Evolutionary conservation across 202 grass and related monocot species (phyloP).

Genomic region (Elaeis oleifera): DNA sequence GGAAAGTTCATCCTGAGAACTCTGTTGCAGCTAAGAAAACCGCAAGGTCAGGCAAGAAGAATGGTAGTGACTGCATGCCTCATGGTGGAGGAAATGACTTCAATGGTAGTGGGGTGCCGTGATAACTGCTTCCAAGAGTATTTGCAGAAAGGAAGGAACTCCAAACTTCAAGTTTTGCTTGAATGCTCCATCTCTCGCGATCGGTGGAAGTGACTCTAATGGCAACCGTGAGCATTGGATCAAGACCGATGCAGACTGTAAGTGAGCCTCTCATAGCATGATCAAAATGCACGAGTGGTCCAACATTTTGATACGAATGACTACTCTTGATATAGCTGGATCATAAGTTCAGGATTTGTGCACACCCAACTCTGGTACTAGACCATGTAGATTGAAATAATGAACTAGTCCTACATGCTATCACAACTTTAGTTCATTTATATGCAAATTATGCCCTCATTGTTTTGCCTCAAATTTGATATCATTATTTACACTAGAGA

Average conservation of each 20-base stretch:
- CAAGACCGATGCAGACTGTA: slow-evolving; percentile 96
- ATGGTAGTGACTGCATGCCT: slow-evolving; percentile 4
- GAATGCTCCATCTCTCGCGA: slow-evolving; percentile 27
- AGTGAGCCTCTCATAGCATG: slow-evolving; percentile 16
- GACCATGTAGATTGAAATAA: too few species aligned
- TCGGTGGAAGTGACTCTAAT: slow-evolving; percentile 14
- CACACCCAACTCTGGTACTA: too few species aligned
- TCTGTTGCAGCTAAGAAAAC: slow-evolving; percentile 26
- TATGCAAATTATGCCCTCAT: too few species aligned
- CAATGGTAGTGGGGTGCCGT: neutral
- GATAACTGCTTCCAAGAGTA: slow-evolving; percentile 18
- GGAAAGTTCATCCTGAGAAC: slow-evolving; percentile 88
- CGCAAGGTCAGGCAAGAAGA: slow-evolving; percentile 36
- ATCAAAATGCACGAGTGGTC: too few species aligned
- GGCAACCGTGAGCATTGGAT: slow-evolving; percentile 80
- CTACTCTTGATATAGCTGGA: too few species aligned
- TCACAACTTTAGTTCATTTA: too few species aligned
- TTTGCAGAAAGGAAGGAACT: slow-evolving; percentile 27
- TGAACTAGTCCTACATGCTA: too few species aligned
- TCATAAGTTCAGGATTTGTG: too few species aligned
- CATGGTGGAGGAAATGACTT: neutral
- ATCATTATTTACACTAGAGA: too few species aligned
- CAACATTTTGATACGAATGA: too few species aligned
- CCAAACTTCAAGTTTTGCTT: slow-evolving; percentile 52
- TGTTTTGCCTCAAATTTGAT: too few species aligned